Base-by-base conservation (phyloP, 2,329 filamentous ascomycete species). In the Dactylonectria macrodidyma region DNA sequence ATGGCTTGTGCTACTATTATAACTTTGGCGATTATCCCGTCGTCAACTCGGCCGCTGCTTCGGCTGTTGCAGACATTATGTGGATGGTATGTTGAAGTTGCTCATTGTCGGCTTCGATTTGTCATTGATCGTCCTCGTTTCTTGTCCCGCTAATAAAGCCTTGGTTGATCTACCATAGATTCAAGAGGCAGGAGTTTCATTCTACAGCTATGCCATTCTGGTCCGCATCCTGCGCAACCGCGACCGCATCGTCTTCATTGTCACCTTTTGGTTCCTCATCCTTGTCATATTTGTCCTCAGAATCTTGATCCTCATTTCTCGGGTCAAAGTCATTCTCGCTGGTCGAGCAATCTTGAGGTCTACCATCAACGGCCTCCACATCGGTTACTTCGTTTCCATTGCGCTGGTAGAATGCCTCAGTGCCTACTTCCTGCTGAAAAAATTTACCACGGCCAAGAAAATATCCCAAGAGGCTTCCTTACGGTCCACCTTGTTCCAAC, bases 201-300 rank as follows among this genome's bases (percentile, higher is more conserved):
- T 84, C 57, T 84, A 84, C 55, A 87, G 87, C 66, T 89, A 86
- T 71, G 81, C 86, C 30, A 87, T 87, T 60, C 80, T 89, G 0
- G 81, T 81, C 16, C 82, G 85, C 33, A 82, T 88, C n/a, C 79
- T 89, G 1, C 83, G 82, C 60, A 83, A 83, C 58, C 70, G 66
- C 16, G 72, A 75, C 22, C 76, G 78, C 62, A 78, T 81, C 3
- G 76, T 86, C 11, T 89, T 88, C 66, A 81, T 84, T 50, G 75
- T 75, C 2, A 82, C 91, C 2, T 87, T 91, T 69, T 91, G 89
- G 68, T 85, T 84, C 0, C 86, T 91, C 51, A 79, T 91, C 51
- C 79, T 84, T 1, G 79, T 88, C 19, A 87, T 90, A 33, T 76
- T 79, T 2, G 77, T 84, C 1, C 84, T 89, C 41, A 84, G 88